Conservation (phyloP, 768 basidiomycete genomes). For the Suillus hirtellus region DNA sequence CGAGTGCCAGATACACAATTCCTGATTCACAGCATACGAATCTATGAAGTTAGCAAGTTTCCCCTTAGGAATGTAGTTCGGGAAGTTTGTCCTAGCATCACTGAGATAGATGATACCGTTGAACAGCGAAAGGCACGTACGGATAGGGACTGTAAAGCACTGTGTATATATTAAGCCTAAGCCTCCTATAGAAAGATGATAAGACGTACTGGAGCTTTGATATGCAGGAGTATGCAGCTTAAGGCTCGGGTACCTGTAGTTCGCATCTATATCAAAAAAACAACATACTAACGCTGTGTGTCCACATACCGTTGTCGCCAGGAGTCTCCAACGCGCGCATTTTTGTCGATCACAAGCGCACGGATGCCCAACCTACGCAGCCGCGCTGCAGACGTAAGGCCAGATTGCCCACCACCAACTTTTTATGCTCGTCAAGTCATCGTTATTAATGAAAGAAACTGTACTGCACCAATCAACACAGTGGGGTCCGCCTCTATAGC, state of each 20-base stretch:
- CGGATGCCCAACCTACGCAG: constrained; percentile 53
- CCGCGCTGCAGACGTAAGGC: constrained; percentile 57
- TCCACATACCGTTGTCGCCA: constrained; percentile 53
- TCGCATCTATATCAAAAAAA: constrained; percentile 31
- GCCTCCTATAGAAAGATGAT: not conserved
- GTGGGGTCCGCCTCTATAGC: constrained; percentile 27
- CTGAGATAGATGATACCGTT: constrained; percentile 12
- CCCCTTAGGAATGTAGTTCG: not conserved
- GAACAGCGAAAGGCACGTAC: constrained; percentile 44
- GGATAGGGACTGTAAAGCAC: constrained; percentile 51
- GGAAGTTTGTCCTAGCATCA: not conserved
- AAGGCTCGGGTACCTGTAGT: constrained; percentile 4
- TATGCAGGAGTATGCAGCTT: constrained; percentile 47
- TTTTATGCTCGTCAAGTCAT: constrained; percentile 22
- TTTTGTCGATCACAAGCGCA: constrained; percentile 53
- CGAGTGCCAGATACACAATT: constrained; percentile 58
- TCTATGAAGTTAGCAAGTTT: constrained; percentile 62
- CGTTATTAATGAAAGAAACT: not conserved
- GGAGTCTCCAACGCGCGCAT: constrained; percentile 46
- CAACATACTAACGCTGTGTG: constrained; percentile 44
- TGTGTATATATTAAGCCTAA: constrained; percentile 16
- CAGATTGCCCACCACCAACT: constrained; percentile 61
- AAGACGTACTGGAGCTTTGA: constrained; percentile 45
- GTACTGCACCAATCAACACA: constrained; percentile 38
- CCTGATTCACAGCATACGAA: constrained; percentile 51